phyloP scores from a whole-genome alignment of 257 asterid genomes.

The Ophiorrhiza pumila region DNA sequence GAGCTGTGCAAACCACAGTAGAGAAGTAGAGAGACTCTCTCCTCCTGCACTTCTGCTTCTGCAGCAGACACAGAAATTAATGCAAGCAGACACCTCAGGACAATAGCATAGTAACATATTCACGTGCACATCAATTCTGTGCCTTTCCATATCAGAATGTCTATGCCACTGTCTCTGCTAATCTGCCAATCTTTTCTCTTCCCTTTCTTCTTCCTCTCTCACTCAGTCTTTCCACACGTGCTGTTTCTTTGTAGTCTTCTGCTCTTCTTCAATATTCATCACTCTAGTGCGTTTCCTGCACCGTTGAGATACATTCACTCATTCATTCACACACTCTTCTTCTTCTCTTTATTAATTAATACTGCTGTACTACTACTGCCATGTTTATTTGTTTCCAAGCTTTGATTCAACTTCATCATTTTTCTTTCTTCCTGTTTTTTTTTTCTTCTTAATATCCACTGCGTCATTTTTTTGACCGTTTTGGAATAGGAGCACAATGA shows the following conservation, averaged over 20 bases:
- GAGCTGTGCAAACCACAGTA: no score
- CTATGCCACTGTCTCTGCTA: slow-evolving; percentile 31
- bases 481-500: not conserved
- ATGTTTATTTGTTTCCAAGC: no score
- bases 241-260: slow-evolving; percentile 25
- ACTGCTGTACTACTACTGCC: no score
- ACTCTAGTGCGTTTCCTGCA: not conserved
- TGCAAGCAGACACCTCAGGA: slow-evolving; percentile 29
- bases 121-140: slow-evolving; percentile 63
- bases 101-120: slow-evolving; percentile 42
- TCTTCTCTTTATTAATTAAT: not conserved
- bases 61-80: slow-evolving; percentile 73
- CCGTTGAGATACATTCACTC: slow-evolving; percentile 3
- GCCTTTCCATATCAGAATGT: slow-evolving; percentile 47
- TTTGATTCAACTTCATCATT: no score
- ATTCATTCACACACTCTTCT: not conserved
- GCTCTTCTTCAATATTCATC: not conserved
- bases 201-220: not conserved
- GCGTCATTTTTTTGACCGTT: not conserved
- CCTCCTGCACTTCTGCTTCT: no score
- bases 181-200: slow-evolving; percentile 18
- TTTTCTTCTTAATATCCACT: not conserved
- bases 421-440: not conserved
- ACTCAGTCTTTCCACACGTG: slow-evolving; percentile 47
- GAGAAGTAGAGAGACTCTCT: no score